phyloP scores from a whole-genome alignment of 306 rosid genomes.

The Pueraria montana region DNA sequence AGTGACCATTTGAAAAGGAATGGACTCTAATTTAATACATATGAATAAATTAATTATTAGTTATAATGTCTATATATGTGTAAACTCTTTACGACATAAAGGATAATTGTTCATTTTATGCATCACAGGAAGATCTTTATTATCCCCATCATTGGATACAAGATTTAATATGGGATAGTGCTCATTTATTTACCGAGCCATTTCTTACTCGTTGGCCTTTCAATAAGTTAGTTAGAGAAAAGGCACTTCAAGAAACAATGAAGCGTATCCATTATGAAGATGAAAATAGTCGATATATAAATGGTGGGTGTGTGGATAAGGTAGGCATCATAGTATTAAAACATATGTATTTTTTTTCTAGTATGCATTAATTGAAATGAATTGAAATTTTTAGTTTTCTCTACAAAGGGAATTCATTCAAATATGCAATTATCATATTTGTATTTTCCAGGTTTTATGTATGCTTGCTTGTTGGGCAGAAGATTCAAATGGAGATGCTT shows the following conservation, averaged over 20 bases:
- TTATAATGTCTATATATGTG: no score
- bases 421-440: neutral
- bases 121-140: conserved; percentile 69
- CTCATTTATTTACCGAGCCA: conserved; percentile 63
- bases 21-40: no score
- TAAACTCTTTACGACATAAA: neutral
- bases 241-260: no score
- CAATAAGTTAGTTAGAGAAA: conserved; percentile 62
- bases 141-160: conserved; percentile 65
- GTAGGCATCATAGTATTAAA: conserved; percentile 28
- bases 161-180: conserved; percentile 70
- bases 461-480: conserved; percentile 83
- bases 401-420: no score
- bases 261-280: no score
- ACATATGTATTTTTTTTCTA: no score
- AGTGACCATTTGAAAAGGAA: no score
- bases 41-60: no score
- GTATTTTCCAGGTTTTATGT: conserved; percentile 50
- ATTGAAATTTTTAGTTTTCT: neutral
- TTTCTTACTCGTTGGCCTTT: conserved; percentile 72
- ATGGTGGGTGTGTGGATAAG: conserved; percentile 67
- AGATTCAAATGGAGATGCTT: conserved; percentile 72
- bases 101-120: neutral
- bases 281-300: conserved; percentile 69
- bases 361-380: no score